Evolutionary conservation across 345 rosid genomes (phyloP), one percentile per base, ranked within the genome.

Genomic region (Dipteronia sinensis): DNA sequence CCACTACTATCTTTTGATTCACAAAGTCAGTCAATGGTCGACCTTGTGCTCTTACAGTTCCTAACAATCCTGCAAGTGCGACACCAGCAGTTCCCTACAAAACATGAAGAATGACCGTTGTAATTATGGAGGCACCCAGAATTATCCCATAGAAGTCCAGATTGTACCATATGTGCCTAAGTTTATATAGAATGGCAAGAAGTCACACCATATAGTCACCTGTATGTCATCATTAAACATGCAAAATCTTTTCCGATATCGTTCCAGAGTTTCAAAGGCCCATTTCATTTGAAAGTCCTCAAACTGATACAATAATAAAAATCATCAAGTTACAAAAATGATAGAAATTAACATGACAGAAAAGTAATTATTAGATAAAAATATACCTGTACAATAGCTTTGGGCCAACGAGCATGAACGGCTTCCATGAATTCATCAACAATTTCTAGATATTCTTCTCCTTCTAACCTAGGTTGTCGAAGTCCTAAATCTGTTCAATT

Each of bases 361-460:
- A 79, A 75, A 80, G 51, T 10, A 73, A 17, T n/a, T 75, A 27
- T 75, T 31, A 63, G 63, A 47, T 67, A 83, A 72, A 76, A 73
- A 78, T 9, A 77, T 63, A 92, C 99, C 91, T 94, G 99, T n/a
- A 96, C 87, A 74, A 96, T 87, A 65, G 99, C 97, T 87, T 96
- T 96, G 34, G 99, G 99, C 99, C 99, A 96, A 65, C 99, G 97
- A 29, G 88, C 84, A 76, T 77, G 84, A 80, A 87, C 93, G 79
- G 99, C 98, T 96, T 96, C 97, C 94, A 96, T 89, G 81, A 96
- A 94, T 83, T 96, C 99, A 86, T 94, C 99, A 79, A 96, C 84
- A 80, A 90, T 90, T 75, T 86, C 85, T 72, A 96, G 86, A 69
- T 96, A 96, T 78, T 92, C 98, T 51, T 94, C 98, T 70, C 98